phyloP scores from a whole-genome alignment of 139 green algal species.

The Coelastrella sp. region DNA sequence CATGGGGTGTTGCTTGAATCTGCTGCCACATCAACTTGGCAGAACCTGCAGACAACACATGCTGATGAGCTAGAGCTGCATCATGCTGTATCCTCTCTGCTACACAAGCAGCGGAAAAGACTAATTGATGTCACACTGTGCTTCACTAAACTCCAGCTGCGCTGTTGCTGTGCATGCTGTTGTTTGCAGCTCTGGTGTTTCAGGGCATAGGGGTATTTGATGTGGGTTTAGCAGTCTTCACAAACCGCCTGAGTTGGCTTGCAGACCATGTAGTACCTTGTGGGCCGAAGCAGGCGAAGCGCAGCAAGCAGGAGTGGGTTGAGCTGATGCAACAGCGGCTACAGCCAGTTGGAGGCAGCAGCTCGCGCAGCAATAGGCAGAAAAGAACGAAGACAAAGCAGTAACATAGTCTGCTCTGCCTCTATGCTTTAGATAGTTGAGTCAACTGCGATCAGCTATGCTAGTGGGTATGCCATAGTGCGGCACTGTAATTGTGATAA shows the following conservation, averaged over 20 bases:
- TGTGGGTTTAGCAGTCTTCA: constrained; percentile 76
- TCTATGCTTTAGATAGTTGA: too few species aligned
- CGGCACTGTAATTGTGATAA: too few species aligned
- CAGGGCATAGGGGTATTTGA: constrained; percentile 83
- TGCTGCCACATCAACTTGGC: too few species aligned
- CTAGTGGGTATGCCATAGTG: too few species aligned
- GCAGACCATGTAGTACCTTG: constrained; percentile 60
- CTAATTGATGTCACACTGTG: background rate
- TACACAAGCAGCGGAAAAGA: background rate
- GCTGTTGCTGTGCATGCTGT: background rate
- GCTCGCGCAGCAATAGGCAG: background rate
- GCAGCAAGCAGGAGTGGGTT: constrained; percentile 53
- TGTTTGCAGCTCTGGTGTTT: constrained; percentile 73
- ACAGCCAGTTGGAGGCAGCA: constrained; percentile 16
- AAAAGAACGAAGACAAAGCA: background rate
- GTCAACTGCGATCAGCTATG: too few species aligned
- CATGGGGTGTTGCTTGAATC: too few species aligned
- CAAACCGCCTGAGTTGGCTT: constrained; percentile 62
- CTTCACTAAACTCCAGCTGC: background rate
- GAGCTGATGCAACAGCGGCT: constrained; percentile 53
- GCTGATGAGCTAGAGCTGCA: too few species aligned
- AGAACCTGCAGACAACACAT: too few species aligned
- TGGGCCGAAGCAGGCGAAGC: constrained; percentile 51
- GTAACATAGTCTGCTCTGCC: background rate
- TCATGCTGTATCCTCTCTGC: too few species aligned